A percentile compares a stretch with the other conserved stretches of the same genome.
phyloP scores from a whole-genome alignment of 441 rosid genomes.

The Croton setiger region DNA sequence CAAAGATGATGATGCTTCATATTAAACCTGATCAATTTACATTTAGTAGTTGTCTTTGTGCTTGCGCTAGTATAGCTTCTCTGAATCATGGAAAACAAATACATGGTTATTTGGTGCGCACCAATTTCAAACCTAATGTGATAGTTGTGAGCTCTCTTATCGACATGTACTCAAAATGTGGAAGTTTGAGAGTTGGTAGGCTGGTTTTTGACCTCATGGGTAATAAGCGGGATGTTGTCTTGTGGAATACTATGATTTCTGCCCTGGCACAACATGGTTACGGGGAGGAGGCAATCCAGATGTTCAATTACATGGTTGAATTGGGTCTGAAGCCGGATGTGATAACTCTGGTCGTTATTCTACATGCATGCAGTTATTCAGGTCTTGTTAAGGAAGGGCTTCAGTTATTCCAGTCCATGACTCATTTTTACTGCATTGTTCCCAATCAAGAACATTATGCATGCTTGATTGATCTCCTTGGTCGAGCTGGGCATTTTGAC shows the following conservation, averaged over 20 bases:
- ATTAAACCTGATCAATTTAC: conserved; percentile 62
- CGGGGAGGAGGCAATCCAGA: conserved; percentile 54
- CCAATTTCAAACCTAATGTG: conserved; percentile 37
- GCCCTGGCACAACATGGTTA: conserved; percentile 61
- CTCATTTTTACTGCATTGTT: conserved; percentile 28
- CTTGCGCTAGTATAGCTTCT: conserved; percentile 64
- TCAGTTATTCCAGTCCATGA: conserved; percentile 38
- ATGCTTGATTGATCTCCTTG: conserved; percentile 64
- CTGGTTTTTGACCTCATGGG: conserved; percentile 42
- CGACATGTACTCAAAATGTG: conserved; percentile 76
- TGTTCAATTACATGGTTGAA: conserved; percentile 54
- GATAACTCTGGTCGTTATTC: conserved; percentile 61
- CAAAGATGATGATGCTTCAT: conserved; percentile 37
- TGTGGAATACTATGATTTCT: conserved; percentile 68
- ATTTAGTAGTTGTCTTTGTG: conserved; percentile 56
- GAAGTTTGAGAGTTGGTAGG: conserved; percentile 44
- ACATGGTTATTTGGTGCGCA: conserved; percentile 34
- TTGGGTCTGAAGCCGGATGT: conserved; percentile 45
- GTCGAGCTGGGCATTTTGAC: conserved; percentile 57
- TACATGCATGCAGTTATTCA: conserved; percentile 67
- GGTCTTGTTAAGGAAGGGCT: conserved; percentile 57
- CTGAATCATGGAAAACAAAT: conserved; percentile 59
- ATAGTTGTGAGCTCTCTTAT: conserved; percentile 57
- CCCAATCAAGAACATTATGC: conserved; percentile 71
- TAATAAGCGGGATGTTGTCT: conserved; percentile 42